Conservation (phyloP, 306 rosid genomes). For the Rosa multiflora region DNA sequence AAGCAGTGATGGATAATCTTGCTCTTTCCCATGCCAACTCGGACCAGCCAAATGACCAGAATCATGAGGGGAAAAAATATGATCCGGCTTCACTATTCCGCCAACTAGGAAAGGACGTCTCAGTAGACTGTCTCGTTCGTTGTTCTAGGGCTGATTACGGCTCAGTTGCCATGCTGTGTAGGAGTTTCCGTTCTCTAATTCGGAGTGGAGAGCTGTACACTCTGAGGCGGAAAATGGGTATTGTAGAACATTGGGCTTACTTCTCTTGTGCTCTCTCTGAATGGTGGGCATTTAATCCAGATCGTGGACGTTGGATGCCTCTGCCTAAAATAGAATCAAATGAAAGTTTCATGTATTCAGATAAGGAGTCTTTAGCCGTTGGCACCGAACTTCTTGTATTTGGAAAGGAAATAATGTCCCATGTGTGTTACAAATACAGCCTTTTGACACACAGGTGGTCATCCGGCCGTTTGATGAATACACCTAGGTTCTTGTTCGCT, state of each 20-base stretch:
- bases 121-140: constrained; percentile 51
- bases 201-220: constrained; percentile 55
- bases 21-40: constrained; percentile 19
- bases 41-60: constrained; percentile 4
- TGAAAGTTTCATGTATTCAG: constrained; percentile 53
- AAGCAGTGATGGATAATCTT: background rate
- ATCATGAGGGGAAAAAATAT: constrained; percentile 23
- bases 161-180: constrained; percentile 49
- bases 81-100: constrained; percentile 41
- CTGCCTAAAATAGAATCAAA: constrained; percentile 51
- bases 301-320: constrained; percentile 43
- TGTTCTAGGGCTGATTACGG: constrained; percentile 73
- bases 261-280: constrained; percentile 56
- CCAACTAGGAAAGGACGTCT: constrained; percentile 53
- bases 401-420: constrained; percentile 53
- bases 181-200: constrained; percentile 47
- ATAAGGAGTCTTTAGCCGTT: constrained; percentile 79
- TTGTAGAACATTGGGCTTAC: constrained; percentile 74
- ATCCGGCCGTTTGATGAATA: constrained; percentile 44
- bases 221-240: constrained; percentile 47
- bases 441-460: constrained; percentile 66
- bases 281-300: constrained; percentile 80
- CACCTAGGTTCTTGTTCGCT: constrained; percentile 66
- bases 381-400: constrained; percentile 83
- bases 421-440: constrained; percentile 50